Conservation (phyloP, 257 asterid genomes). For the Solanum boliviense region DNA sequence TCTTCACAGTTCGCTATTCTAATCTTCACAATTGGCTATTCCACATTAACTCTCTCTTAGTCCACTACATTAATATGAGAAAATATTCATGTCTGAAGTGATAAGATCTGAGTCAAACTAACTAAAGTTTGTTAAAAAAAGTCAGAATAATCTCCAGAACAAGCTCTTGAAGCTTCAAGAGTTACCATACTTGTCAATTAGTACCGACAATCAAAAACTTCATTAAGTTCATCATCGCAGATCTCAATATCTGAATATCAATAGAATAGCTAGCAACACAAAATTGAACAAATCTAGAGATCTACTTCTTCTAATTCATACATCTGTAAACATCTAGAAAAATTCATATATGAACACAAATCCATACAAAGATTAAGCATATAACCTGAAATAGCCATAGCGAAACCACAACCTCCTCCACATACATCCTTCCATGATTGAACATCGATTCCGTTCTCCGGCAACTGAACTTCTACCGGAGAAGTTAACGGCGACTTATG, state of each 20-base stretch:
- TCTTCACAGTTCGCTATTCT: background rate
- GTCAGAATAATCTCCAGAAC: background rate
- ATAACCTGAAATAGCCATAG: conserved; percentile 57
- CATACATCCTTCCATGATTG: conserved; percentile 64
- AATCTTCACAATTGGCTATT: background rate
- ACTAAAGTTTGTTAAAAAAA: background rate
- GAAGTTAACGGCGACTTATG: conserved; percentile 35
- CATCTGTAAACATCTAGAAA: background rate
- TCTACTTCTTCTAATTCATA: background rate
- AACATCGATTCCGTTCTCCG: conserved; percentile 22
- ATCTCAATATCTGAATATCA: background rate
- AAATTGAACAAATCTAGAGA: background rate
- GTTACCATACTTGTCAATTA: background rate
- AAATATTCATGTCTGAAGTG: background rate
- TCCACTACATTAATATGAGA: background rate
- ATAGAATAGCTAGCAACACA: background rate
- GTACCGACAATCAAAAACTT: background rate
- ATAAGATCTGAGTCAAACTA: background rate
- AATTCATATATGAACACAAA: background rate
- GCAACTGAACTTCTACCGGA: conserved; percentile 32
- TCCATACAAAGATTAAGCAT: background rate
- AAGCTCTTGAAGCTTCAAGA: background rate
- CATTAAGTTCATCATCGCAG: background rate
- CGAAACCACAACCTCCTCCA: conserved; percentile 81
- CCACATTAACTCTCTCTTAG: background rate